phyloP scores from a whole-genome alignment of 306 rosid genomes.

The Cucumis hystrix region DNA sequence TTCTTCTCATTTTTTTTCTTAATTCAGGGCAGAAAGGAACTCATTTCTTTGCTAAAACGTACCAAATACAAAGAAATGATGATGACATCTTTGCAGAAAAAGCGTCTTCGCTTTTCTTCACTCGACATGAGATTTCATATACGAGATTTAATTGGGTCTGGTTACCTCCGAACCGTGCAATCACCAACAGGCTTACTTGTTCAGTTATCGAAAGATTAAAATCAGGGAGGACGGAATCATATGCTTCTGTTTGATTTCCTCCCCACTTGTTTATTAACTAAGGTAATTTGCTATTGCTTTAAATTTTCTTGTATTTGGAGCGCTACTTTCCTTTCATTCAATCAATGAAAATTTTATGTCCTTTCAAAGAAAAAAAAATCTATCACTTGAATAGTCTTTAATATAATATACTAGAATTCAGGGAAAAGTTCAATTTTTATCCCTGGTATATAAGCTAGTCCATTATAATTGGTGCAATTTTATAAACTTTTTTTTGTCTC shows the following conservation, averaged over 20 bases:
- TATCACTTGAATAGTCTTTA: too few species aligned
- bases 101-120: constrained; percentile 59
- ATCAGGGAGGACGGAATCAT: not conserved
- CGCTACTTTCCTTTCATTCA: too few species aligned
- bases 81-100: constrained; percentile 65
- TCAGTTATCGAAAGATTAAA: constrained; percentile 36
- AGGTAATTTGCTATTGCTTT: not conserved
- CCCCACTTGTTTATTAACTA: not conserved
- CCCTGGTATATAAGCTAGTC: not conserved
- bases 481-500: too few species aligned
- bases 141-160: constrained; percentile 86
- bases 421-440: not conserved
- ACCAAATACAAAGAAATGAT: constrained; percentile 67
- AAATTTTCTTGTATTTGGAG: too few species aligned
- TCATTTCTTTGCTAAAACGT: constrained; percentile 62
- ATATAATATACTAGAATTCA: not conserved
- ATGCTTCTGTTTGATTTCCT: not conserved
- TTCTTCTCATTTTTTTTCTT: not conserved
- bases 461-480: too few species aligned
- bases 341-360: too few species aligned
- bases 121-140: constrained; percentile 81
- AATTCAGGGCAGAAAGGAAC: constrained; percentile 86
- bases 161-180: constrained; percentile 47
- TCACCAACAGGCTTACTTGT: constrained; percentile 64
- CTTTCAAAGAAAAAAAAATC: too few species aligned